Evolutionary conservation across 108 stramenopile species (phyloP), one percentile per base, ranked within the genome.

Genomic region (Epipyxis sp.): DNA sequence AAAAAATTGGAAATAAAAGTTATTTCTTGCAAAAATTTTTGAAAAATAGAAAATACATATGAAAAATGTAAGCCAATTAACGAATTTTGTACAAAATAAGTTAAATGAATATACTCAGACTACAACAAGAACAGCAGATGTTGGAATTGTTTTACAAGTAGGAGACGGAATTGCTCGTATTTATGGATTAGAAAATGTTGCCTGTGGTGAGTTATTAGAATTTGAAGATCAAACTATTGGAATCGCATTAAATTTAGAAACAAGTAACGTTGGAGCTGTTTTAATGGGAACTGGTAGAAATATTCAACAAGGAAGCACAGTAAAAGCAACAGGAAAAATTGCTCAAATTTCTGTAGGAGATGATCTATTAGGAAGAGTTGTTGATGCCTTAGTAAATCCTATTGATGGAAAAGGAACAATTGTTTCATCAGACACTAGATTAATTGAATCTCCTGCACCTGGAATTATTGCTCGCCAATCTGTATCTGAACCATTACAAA

Each of bases 61-160:
- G 61, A 65, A 65, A 29, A 65, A 65, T 35, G 61, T 65, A 65
- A 65, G 35, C 25, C 61, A 65, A 65, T 65, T 65, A 65, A 65
- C 61, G 10, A 65, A 65, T 65, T 65, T 65, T 32, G 61, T 65
- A 29, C 34, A 65, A 65, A 65, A 65, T 65, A 65, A 65, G 61
- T 65, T 65, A 37, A 65, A 65, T 65, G 61, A 65, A 65, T 65
- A 65, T 65, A 65, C 61, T 32, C 61, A 65, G 34, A 65, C 61
- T 13, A 65, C 61, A 65, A 65, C 25, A 65, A 65, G 61, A 65
- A 65, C 61, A 65, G 25, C 61, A 13, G 25, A 65, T 65, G 25
- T 65, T 13, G 61, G 61, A 65, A 37, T 65, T 25, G 61, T 65
- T 65, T 65, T 65, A 65, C 61, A 65, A 65, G 61, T 65, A 35